Evolutionary conservation across 805 yeast species (phyloP), one percentile per base, ranked within the genome.

Genomic region (Yamadazyma nakazawae): DNA sequence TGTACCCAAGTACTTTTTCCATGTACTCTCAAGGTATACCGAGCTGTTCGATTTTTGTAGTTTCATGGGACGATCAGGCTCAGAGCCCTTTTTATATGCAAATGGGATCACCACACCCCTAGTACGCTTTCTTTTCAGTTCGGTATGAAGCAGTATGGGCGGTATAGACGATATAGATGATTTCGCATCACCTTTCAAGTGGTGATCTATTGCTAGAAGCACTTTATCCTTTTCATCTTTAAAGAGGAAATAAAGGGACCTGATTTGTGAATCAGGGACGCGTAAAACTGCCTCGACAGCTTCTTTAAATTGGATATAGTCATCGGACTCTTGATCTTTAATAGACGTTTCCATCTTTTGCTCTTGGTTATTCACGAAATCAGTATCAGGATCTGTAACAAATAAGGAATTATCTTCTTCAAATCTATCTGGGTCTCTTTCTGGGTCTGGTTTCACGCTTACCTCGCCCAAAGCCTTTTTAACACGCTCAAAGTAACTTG

Each of bases 1-100:
- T 0, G 84, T 68, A 0, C 92, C 92, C 26, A 85, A 71, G 54
- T 73, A 84, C 37, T 75, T 63, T 21, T 46, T 50, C 76, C 75
- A 45, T 13, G 26, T 11, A 9, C 68, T 37, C 7, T 30, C 37
- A 5, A 11, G 10, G 11, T 25, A 9, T 5, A 13, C 17, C 9
- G 21, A 19, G 6, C 28, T 13, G 12, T 28, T 35, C 11, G 34
- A 11, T 13, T 14, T 30, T 32, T 10, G 32, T 31, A 26, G 21
- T 21, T 37, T 37, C 1, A 17, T 12, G 7, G 31, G 39, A 12
- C 12, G 32, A 28, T 10, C n/a, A n/a, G 38, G 31, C 11, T 18
- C 36, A n/a, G 48, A 14, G 14, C 49, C 21, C 35, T 49, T 52
- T 16, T 36, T 31, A 26, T 49, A 52, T 12, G 55, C 32, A 40